Base-by-base conservation (phyloP, 257 asterid species). In the Solanum dulcamara region DNA sequence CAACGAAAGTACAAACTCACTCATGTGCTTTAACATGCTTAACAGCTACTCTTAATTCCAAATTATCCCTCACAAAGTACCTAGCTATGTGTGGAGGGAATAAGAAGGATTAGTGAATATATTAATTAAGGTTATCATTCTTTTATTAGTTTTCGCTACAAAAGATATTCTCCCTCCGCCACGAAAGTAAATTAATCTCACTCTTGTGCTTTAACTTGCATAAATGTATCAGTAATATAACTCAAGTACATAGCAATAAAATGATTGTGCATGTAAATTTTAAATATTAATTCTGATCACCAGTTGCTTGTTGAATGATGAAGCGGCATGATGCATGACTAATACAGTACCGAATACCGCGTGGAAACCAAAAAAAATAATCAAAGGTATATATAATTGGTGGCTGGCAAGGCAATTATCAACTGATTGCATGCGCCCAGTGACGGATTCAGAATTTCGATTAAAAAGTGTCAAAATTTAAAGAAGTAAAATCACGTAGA, bases 21-120 rank as follows among this genome's bases (percentile, higher is more conserved):
- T 86, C 86, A 86, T 86, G 86, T 86, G 86, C 80, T 72, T 57
- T 81, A 86, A 86, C 88, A 83, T 86, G 86, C 64, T 44, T 51
- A 83, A 71, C 86, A 83, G 86, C 86, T 81, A 44, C 28, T 53
- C 11, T 40, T 86, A 64, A 81, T 81, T 68, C 60, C 64, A 35
- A 67, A 68, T 67, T 85, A 55, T 85, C 37, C 59, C 81, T 42
- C 81, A 75, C 24, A 44, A 44, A 75, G 1, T 26, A 75, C 24
- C 26, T 66, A 28, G 35, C 46, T 67, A 32, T 7, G 38, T 64
- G 38, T 12, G 22, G 74, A n/a, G n/a, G n/a, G n/a, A n/a, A n/a
- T n/a, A n/a, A n/a, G n/a, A 30, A 66, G 44, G 44, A 67, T 67
- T 15, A 67, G 44, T 6, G 75, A 4, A 32, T 67, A 28, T 24